phyloP scores from a whole-genome alignment of 768 basidiomycete species.

The Cyclocybe aegerita region DNA sequence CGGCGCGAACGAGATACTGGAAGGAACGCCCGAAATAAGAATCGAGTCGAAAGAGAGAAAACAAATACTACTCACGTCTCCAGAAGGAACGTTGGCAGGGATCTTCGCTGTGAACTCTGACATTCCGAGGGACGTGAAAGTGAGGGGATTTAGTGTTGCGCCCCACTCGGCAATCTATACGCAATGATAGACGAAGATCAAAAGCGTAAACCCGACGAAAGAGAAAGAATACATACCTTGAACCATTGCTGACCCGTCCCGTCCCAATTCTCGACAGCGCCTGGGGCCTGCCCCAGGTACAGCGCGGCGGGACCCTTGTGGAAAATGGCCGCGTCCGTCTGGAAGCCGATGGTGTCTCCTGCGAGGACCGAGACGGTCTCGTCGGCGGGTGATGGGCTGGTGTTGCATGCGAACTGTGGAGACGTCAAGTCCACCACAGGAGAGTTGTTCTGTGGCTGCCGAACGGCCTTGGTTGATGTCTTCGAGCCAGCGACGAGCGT shows the following conservation, averaged over 20 bases:
- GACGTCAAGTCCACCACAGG: slow-evolving; percentile 25
- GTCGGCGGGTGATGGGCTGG: slow-evolving; percentile 26
- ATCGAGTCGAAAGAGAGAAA: neutral
- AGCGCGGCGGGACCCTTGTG: slow-evolving; percentile 41
- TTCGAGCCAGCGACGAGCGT: slow-evolving; percentile 22
- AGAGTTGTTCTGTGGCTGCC: slow-evolving; percentile 27
- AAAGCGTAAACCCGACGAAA: slow-evolving; percentile 13
- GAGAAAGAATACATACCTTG: slow-evolving; percentile 34
- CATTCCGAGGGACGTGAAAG: slow-evolving; percentile 23
- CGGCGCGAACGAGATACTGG: slow-evolving; percentile 41
- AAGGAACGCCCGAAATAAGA: neutral
- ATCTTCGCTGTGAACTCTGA: slow-evolving; percentile 34
- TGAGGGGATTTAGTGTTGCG: slow-evolving; percentile 31
- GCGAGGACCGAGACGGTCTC: slow-evolving; percentile 33
- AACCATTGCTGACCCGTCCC: slow-evolving; percentile 48
- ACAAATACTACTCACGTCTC: slow-evolving; percentile 26
- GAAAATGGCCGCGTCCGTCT: slow-evolving; percentile 35
- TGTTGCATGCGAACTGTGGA: slow-evolving; percentile 30
- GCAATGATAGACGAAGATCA: neutral
- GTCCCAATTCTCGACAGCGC: slow-evolving; percentile 36
- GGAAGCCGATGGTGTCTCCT: slow-evolving; percentile 35
- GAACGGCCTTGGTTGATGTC: slow-evolving; percentile 25
- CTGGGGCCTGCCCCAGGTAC: slow-evolving; percentile 45
- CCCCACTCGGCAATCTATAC: slow-evolving; percentile 39
- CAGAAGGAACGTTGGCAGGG: slow-evolving; percentile 35